These are phyloP conservation scores for Prunus padus DNA, from an alignment of 306 rosid genomes.

Conservation along the genomic window DNA sequence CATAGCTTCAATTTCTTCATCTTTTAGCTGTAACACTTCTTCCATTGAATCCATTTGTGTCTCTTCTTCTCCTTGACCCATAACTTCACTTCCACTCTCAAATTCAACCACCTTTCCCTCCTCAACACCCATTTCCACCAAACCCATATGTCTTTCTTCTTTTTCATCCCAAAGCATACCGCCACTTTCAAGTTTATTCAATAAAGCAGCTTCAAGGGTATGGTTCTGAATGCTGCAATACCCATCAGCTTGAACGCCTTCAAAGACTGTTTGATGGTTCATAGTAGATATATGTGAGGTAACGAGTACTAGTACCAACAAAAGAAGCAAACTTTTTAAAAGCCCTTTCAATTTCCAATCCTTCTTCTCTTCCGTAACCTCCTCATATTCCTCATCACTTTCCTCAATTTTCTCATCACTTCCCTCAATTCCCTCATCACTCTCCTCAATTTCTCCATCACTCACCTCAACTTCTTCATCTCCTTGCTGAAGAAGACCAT, in stretches of 20 bases:
- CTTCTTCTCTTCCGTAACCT: conserved; percentile 20
- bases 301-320: conserved; percentile 18
- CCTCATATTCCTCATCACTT: conserved; percentile 24
- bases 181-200: conserved; percentile 16
- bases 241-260: conserved; percentile 5
- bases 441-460: conserved; percentile 16
- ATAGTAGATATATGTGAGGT: conserved; percentile 21
- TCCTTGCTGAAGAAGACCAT: conserved; percentile 4
- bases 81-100: conserved; percentile 1
- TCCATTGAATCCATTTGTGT: neutral
- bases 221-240: conserved; percentile 20
- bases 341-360: conserved; percentile 27
- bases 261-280: conserved; percentile 22
- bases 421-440: conserved; percentile 20
- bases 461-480: conserved; percentile 21
- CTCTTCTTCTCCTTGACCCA: conserved; percentile 1
- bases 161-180: conserved; percentile 1
- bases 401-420: conserved; percentile 7
- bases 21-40: conserved; percentile 5
- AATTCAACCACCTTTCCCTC: conserved; percentile 17
- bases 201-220: conserved; percentile 15
- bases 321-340: conserved; percentile 21
- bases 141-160: conserved; percentile 7
- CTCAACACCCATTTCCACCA: neutral
- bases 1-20: conserved; percentile 17